Evolutionary conservation across 2,329 filamentous ascomycete genomes (phyloP).

Genomic region (Biscogniauxia mediterranea): DNA sequence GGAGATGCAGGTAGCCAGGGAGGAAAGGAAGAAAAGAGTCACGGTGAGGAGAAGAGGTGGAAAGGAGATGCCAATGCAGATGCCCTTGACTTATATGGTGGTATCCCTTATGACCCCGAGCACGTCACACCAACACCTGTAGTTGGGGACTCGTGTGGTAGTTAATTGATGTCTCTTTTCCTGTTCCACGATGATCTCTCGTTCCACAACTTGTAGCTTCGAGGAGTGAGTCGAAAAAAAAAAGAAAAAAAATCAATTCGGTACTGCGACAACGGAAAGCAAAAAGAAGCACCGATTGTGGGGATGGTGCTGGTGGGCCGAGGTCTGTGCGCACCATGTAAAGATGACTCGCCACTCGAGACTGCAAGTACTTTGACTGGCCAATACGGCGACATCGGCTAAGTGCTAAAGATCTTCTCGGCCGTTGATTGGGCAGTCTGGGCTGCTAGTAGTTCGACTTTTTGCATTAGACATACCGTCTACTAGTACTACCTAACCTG

Average conservation of each 20-base stretch:
- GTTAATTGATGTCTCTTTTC: background rate
- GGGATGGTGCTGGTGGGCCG: background rate
- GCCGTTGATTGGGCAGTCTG: background rate
- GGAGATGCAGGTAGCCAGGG: conserved; percentile 11
- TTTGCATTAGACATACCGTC: too few relatives aligned
- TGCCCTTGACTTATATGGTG: background rate
- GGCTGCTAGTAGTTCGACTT: background rate
- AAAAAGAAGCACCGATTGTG: background rate
- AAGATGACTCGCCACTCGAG: background rate
- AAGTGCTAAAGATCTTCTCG: background rate
- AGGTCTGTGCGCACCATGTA: background rate
- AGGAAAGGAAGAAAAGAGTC: conserved; percentile 1
- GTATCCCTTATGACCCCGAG: background rate
- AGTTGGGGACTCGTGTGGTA: background rate
- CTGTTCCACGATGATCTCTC: background rate
- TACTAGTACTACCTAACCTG: too few relatives aligned
- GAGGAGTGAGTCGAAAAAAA: background rate
- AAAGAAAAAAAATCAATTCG: background rate
- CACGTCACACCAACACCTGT: background rate
- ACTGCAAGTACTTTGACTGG: background rate
- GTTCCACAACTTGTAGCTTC: background rate
- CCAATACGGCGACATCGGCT: background rate
- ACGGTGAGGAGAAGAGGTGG: background rate
- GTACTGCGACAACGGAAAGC: background rate
- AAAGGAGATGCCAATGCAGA: background rate